A percentile compares a stretch with the other conserved stretches of the same genome.
phyloP scores from a whole-genome alignment of 495 filamentous ascomycete species.

The Aspergillus biplanus region DNA sequence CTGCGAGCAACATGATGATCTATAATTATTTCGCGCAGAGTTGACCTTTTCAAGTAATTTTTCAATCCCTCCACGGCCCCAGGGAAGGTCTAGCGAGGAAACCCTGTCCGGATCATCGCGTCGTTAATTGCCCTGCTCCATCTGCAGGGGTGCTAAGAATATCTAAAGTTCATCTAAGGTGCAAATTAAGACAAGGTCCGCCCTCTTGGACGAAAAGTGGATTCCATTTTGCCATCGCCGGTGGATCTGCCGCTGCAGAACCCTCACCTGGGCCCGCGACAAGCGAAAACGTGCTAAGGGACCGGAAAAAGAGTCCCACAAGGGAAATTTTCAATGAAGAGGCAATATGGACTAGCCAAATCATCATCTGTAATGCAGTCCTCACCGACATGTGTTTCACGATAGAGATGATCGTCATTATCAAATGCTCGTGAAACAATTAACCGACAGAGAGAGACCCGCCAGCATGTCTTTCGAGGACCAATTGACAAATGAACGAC shows the following conservation, averaged over 20 bases:
- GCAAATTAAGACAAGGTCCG: not conserved
- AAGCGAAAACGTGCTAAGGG: not conserved
- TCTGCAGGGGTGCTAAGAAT: not conserved
- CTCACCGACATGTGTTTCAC: too few relatives aligned
- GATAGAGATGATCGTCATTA: too few relatives aligned
- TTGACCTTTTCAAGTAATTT: not conserved
- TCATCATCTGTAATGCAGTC: too few relatives aligned
- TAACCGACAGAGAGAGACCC: too few relatives aligned
- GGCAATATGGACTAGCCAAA: not conserved
- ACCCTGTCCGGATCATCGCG: not conserved
- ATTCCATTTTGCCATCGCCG: conserved; percentile 10
- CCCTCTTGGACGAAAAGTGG: conserved; percentile 1
- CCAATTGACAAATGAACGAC: too few relatives aligned
- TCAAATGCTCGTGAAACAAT: too few relatives aligned
- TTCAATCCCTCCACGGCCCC: too few relatives aligned
- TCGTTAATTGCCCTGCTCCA: not conserved
- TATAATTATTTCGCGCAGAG: not conserved
- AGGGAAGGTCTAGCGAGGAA: conserved; percentile 14
- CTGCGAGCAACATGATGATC: not conserved
- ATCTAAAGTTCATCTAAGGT: conserved; percentile 3
- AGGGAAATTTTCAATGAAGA: not conserved
- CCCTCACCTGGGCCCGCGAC: conserved; percentile 3
- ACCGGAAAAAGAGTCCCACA: not conserved
- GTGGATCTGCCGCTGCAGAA: conserved; percentile 16
- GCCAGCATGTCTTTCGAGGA: too few relatives aligned